Conservation (phyloP, 2,329 filamentous ascomycete genomes). For the Akanthomyces muscarius region DNA sequence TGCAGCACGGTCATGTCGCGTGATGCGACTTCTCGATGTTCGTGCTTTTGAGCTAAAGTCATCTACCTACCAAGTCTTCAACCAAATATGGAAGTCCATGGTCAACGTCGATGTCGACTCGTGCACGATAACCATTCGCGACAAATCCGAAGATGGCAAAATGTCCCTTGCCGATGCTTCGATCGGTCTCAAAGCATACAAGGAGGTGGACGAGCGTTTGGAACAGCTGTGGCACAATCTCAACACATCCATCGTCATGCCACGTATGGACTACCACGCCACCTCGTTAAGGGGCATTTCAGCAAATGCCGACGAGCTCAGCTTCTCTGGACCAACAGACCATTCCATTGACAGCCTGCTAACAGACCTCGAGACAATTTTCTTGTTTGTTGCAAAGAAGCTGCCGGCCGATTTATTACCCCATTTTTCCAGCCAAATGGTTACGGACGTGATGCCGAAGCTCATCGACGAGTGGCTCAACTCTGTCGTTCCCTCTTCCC, state of each 20-base stretch:
- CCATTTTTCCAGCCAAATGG: constrained; percentile 63
- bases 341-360: constrained; percentile 49
- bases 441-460: constrained; percentile 63
- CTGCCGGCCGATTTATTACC: constrained; percentile 53
- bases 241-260: constrained; percentile 56
- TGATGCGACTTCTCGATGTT: constrained; percentile 60
- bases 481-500: constrained; percentile 67
- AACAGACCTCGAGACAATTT: constrained; percentile 47
- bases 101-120: constrained; percentile 57
- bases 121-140: constrained; percentile 53
- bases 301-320: constrained; percentile 40
- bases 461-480: constrained; percentile 74
- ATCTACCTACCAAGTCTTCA: constrained; percentile 62
- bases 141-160: constrained; percentile 45
- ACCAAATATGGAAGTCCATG: constrained; percentile 66
- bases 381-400: constrained; percentile 48
- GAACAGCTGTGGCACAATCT: constrained; percentile 59
- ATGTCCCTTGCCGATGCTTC: constrained; percentile 53
- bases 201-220: constrained; percentile 58
- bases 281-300: constrained; percentile 37
- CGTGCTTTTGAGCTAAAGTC: constrained; percentile 63
- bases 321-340: constrained; percentile 40
- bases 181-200: constrained; percentile 54
- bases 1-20: constrained; percentile 57
- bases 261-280: constrained; percentile 48